Base-by-base conservation (phyloP, 371 early-diverging fungal species). In the Quaeritorhiza haematococci region DNA sequence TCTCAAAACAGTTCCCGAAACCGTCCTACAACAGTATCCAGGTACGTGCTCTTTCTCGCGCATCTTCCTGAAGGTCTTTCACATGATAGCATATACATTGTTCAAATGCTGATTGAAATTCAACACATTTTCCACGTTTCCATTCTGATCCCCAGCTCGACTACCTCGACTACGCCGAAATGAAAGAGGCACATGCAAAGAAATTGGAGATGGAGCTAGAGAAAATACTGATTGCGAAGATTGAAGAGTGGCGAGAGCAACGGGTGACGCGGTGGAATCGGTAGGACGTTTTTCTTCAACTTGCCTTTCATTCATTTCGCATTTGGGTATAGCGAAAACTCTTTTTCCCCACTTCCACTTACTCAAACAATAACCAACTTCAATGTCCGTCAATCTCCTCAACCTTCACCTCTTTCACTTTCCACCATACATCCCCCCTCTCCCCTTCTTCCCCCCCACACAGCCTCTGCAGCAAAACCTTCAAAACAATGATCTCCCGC, bases 221-320 rank as follows among this genome's bases (percentile, higher is more conserved):
- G 49, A 49, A 55, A 3, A 33, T 62, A 6, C 32, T 79, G 10
- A 61, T 68, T 2, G 33, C 63, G 5, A 68, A 56, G 28, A 58
- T 79, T 10, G 79, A 79, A 55, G 61, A 59, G 41, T 79, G 76
- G 76, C 34, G 79, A 33, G 62, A 53, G 1, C 62, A 57, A 34
- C 55, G 68, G 1, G 33, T 69, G 24, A 79, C 79, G 1, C 71
- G 75, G 8, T 79, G 79, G 79, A 79, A 79, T 51, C 38, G 78
- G 69, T 75, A 56, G 8, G 52, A 7, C 1, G 28, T 13, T 46
- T 46, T 3, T 28, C 29, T 48, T 8, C 48, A 23, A 1, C 26
- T n/a, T 38, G 15, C 10, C 33, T 46, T 41, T 53, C 24, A 15
- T 28, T 56, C n/a, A 7, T 4, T 24, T 48, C 15, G 4, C 8